Percentiles rank a stretch among this genome's conserved stretches.
Evolutionary conservation across 2,329 filamentous ascomycete species (phyloP).

Genomic region (Arthrobotrys sinensis): DNA sequence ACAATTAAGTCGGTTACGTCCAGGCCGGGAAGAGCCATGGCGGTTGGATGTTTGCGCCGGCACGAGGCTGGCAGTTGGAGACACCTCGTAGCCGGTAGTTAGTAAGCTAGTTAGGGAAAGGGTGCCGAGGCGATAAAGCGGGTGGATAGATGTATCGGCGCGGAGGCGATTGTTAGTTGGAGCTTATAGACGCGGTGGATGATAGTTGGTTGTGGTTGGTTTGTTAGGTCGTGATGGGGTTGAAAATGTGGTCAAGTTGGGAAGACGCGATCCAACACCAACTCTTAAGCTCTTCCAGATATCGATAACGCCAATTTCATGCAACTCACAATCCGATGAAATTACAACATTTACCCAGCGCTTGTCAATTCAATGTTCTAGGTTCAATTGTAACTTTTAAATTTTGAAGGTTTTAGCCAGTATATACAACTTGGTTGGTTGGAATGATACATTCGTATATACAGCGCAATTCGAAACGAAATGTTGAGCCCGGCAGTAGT

Average conservation of each 20-base stretch:
- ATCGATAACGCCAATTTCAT: no score
- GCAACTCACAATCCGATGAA: no score
- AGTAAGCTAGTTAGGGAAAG: no score
- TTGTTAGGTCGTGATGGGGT: conserved; percentile 8
- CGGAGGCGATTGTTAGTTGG: background rate
- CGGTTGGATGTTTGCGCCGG: background rate
- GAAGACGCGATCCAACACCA: conserved; percentile 47
- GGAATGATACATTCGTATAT: no score
- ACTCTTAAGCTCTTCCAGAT: background rate
- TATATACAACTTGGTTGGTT: no score
- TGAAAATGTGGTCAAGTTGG: background rate
- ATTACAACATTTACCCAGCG: no score
- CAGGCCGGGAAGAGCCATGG: conserved; percentile 63
- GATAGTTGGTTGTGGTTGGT: background rate
- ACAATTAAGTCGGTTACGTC: conserved; percentile 63
- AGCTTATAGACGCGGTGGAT: background rate
- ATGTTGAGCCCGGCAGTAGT: no score
- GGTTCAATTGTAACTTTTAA: no score
- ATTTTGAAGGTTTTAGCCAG: no score
- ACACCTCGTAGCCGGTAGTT: no score
- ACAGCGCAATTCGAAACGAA: no score
- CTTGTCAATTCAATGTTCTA: no score
- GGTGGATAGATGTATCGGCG: background rate
- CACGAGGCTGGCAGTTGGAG: background rate
- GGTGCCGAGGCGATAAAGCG: background rate